Conservation (phyloP, 2,329 filamentous ascomycete genomes). For the Hymenoscyphus linearis region DNA sequence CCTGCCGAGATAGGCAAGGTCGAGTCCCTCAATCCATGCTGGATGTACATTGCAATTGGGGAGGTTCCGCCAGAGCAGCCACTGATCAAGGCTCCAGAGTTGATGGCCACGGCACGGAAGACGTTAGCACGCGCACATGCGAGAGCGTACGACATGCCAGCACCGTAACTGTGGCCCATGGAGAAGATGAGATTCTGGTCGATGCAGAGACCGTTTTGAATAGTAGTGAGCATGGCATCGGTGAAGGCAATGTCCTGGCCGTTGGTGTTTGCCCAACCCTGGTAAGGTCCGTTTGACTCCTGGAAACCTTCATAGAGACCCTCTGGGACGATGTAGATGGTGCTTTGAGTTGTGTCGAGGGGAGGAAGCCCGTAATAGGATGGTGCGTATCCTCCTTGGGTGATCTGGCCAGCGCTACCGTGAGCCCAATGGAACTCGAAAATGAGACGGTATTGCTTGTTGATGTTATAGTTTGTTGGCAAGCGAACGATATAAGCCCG, state of each 20-base stretch:
- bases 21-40: slow-evolving; percentile 34
- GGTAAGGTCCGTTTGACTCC: no score
- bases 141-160: slow-evolving; percentile 33
- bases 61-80: slow-evolving; percentile 30
- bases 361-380: no score
- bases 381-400: no score
- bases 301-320: no score
- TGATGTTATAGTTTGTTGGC: background rate
- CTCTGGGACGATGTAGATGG: no score
- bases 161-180: slow-evolving; percentile 34
- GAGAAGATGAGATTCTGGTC: slow-evolving; percentile 32
- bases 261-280: slow-evolving; percentile 32
- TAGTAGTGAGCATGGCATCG: slow-evolving; percentile 28
- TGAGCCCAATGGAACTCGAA: background rate
- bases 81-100: slow-evolving; percentile 27
- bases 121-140: slow-evolving; percentile 33
- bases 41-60: slow-evolving; percentile 33
- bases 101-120: slow-evolving; percentile 32
- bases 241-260: slow-evolving; percentile 34
- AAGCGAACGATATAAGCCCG: background rate
- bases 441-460: background rate
- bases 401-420: no score
- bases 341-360: no score
- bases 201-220: slow-evolving; percentile 33
- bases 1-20: slow-evolving; percentile 33